Evolutionary conservation across 2,329 filamentous ascomycete species (phyloP).

Genomic region (Sporothrix dimorphospora): DNA sequence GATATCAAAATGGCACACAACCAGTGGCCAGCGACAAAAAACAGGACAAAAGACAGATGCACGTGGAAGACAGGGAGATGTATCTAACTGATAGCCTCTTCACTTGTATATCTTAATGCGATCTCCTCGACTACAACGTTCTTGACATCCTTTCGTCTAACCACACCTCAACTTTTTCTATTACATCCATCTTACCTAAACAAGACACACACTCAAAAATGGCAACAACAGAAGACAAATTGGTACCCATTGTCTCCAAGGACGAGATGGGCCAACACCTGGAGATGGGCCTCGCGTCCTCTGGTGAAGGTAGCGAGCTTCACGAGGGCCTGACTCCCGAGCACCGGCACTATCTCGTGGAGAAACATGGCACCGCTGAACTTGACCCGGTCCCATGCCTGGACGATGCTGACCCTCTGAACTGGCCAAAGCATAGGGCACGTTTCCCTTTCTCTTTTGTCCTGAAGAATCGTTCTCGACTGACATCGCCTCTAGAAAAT

Average conservation of each 20-base stretch:
- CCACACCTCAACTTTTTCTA: too few relatives aligned
- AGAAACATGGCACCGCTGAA: slow-evolving; percentile 20
- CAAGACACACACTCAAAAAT: background rate
- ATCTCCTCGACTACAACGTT: background rate
- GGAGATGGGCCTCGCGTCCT: background rate
- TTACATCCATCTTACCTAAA: background rate
- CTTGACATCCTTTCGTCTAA: too few relatives aligned
- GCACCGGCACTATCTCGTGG: slow-evolving; percentile 19
- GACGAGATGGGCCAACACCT: background rate
- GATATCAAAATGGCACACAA: background rate
- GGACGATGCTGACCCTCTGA: slow-evolving; percentile 18
- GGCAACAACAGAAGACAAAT: background rate
- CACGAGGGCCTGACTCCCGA: slow-evolving; percentile 1
- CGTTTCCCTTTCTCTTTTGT: background rate
- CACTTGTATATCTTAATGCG: background rate
- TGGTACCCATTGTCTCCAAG: background rate
- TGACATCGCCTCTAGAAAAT: slow-evolving; percentile 48
- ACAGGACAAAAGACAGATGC: too few relatives aligned
- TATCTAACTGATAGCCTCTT: too few relatives aligned
- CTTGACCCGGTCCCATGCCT: slow-evolving; percentile 25
- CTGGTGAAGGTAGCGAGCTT: background rate
- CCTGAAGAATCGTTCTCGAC: background rate
- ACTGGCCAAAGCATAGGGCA: slow-evolving; percentile 22
- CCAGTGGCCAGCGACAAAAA: background rate
- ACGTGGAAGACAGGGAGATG: too few relatives aligned